A percentile compares a stretch with the other conserved stretches of the same genome.
Evolutionary conservation across 345 rosid genomes (phyloP).

Genomic region (Eutrema yunnanense): DNA sequence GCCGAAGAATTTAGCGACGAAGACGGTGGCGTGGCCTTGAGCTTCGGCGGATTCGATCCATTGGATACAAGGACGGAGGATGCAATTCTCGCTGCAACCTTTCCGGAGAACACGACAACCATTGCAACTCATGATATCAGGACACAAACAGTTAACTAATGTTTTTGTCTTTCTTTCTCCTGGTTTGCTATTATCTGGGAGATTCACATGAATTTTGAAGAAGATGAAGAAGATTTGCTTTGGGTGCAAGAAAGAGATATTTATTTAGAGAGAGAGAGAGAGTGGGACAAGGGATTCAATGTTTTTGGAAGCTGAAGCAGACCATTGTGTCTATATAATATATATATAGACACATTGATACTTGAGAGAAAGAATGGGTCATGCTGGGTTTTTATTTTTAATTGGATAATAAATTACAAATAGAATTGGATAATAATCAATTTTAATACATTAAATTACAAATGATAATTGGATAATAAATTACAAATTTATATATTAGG

Average conservation of each 20-base stretch:
- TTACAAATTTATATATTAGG: too few relatives aligned
- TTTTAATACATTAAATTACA: too few relatives aligned
- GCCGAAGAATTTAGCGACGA: constrained; percentile 89
- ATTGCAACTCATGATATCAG: constrained; percentile 64
- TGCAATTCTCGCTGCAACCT: constrained; percentile 76
- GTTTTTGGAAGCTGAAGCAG: constrained; percentile 18
- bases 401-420: not conserved
- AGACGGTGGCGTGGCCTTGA: constrained; percentile 82
- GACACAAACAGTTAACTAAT: not conserved
- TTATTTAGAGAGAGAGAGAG: constrained; percentile 1
- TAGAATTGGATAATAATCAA: not conserved
- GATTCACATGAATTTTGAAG: not conserved
- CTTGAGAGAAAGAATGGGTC: constrained; percentile 21
- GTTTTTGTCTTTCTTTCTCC: not conserved
- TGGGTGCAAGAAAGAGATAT: constrained; percentile 10
- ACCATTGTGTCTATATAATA: not conserved
- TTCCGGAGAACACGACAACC: constrained; percentile 83
- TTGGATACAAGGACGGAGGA: constrained; percentile 62
- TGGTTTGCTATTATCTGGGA: constrained; percentile 6
- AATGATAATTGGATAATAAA: not conserved
- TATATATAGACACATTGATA: constrained; percentile 6
- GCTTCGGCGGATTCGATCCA: constrained; percentile 58
- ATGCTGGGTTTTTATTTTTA: not conserved
- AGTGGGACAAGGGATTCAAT: not conserved
- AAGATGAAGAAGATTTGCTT: constrained; percentile 5